These are phyloP conservation scores for Secale cereale DNA, from an alignment of 176 grass and related monocot genomes.

Conservation along the genomic window DNA sequence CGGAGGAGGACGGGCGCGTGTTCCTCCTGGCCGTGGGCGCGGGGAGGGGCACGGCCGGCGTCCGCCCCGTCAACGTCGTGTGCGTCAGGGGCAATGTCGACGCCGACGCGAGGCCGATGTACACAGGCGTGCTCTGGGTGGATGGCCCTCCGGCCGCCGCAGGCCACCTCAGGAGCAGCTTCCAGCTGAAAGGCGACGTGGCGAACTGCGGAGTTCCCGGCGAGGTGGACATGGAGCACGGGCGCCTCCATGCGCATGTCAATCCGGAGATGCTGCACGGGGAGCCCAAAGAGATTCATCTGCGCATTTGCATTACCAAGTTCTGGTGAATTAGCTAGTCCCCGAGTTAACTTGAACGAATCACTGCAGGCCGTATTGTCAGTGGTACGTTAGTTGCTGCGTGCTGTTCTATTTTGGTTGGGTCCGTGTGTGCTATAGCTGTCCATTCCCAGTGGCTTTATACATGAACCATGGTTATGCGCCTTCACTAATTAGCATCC, in stretches of 20 bases:
- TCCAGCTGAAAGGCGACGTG: background rate
- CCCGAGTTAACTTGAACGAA: too few relatives aligned
- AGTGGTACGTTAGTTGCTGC: too few relatives aligned
- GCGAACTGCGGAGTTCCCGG: background rate
- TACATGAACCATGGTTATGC: too few relatives aligned
- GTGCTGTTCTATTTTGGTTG: too few relatives aligned
- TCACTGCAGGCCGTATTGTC: too few relatives aligned
- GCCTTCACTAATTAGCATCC: too few relatives aligned
- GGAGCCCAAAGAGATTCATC: slow-evolving; percentile 4
- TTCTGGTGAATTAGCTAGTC: background rate
- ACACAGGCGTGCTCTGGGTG: background rate
- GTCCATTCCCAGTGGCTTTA: too few relatives aligned
- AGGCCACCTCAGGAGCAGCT: background rate
- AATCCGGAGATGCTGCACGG: slow-evolving; percentile 16
- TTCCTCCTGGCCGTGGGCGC: slow-evolving; percentile 5
- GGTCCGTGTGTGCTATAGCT: too few relatives aligned
- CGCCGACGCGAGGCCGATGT: background rate
- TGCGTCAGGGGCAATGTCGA: background rate
- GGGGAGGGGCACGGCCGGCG: background rate
- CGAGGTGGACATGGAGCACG: slow-evolving; percentile 12
- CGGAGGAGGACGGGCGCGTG: slow-evolving; percentile 8
- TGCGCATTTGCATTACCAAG: slow-evolving; percentile 8
- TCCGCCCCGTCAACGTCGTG: background rate
- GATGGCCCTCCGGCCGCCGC: background rate
- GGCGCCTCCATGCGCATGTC: slow-evolving; percentile 16